Conservation (phyloP, 768 basidiomycete species). For the Rossbeevera mucosa region DNA sequence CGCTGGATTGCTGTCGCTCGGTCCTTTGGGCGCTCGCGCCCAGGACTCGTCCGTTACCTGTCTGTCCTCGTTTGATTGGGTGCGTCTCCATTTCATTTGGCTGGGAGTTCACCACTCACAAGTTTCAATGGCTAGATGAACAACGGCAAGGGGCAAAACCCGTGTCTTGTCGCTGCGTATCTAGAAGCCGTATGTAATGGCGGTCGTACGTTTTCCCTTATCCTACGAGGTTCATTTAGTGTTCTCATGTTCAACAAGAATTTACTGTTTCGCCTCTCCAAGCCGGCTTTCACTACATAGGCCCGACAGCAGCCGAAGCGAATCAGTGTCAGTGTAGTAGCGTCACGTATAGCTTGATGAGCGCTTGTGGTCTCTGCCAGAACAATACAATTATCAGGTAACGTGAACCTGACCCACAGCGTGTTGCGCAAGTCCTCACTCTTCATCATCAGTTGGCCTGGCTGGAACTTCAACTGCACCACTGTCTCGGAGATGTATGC, state of each 20-base stretch:
- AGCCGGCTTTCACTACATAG: constrained; percentile 21
- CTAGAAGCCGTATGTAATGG: constrained; percentile 40
- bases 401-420: background rate
- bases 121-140: constrained; percentile 19
- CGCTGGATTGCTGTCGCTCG: constrained; percentile 12
- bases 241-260: constrained; percentile 26
- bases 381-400: constrained; percentile 38
- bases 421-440: background rate
- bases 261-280: constrained; percentile 39
- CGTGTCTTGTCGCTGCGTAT: constrained; percentile 43
- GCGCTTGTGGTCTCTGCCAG: constrained; percentile 58
- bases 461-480: constrained; percentile 48
- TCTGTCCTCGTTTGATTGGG: constrained; percentile 24
- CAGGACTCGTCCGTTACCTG: constrained; percentile 25
- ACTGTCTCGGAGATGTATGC: constrained; percentile 30
- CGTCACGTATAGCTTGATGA: constrained; percentile 51
- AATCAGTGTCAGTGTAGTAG: constrained; percentile 51
- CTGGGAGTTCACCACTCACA: background rate
- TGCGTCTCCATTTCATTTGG: constrained; percentile 6
- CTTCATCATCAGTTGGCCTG: constrained; percentile 41
- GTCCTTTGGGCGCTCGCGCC: constrained; percentile 15
- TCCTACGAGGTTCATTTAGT: constrained; percentile 3
- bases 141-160: constrained; percentile 46
- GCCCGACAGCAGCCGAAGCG: constrained; percentile 29
- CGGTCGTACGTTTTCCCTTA: constrained; percentile 34